Evolutionary conservation across 176 grass and related monocot genomes (phyloP), one percentile per base, ranked within the genome.

Genomic region (Oryza meyeriana): DNA sequence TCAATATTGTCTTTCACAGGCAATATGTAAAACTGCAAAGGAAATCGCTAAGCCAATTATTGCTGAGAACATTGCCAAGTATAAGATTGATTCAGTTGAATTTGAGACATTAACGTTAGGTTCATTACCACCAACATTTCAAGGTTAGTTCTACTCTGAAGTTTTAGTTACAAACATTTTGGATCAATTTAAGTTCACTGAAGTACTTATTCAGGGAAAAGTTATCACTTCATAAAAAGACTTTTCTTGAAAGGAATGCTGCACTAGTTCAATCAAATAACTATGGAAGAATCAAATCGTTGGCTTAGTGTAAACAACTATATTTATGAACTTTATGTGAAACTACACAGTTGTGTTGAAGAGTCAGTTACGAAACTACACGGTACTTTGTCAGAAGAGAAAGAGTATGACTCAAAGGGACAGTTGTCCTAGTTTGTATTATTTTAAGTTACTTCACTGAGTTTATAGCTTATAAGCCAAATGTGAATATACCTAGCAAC

Each of bases 41-140:
- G 93, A 96, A 81, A 90, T 96, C 26, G 72, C 90, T 40, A 92
- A 87, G 69, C 93, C 93, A 76, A 90, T 96, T 76, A 96, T 96
- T 85, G 93, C 85, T 73, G 90, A 96, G 76, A 90, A 96, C 61
- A 90, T 90, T 74, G 79, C 64, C 16, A 96, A 96, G 48, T 96
- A 92, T 78, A 96, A 92, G 80, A 92, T 96, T 68, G 93, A 96
- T 47, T 96, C 90, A 13, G 88, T 96, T 72, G 90, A 96, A 74
- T 96, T 92, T 82, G 88, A 92, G 85, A 89, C 93, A 69, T 83
- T 92, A 78, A 96, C 90, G 31, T 84, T 96, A 63, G 93, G 93
- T 61, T 90, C 85, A 64, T 67, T 96, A 76, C 93, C 93, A 39
- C 93, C 90, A 63, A 87, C 90, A 42, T 82, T 92, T 86, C 93